A percentile compares a stretch with the other conserved stretches of the same genome.
phyloP scores from a whole-genome alignment of 306 rosid species.

The Prunus fruticosa region DNA sequence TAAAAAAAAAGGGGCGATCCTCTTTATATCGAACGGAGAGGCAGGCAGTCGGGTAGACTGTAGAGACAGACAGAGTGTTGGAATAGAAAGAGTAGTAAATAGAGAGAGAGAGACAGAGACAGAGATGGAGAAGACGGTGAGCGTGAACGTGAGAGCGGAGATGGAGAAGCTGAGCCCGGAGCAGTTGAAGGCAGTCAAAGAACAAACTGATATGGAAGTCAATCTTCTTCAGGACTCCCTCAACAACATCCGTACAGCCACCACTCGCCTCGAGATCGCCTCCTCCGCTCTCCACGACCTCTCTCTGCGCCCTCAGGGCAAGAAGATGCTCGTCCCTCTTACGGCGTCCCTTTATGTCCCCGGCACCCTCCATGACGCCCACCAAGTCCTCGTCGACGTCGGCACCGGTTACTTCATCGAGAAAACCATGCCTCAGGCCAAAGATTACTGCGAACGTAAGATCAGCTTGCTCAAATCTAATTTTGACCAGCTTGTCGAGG shows the following conservation, averaged over 20 bases:
- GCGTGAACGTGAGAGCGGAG: conserved; percentile 15
- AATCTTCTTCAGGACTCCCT: conserved; percentile 87
- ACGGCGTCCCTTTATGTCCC: conserved; percentile 94
- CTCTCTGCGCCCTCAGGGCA: conserved; percentile 70
- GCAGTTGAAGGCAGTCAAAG: conserved; percentile 76
- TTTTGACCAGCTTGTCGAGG: conserved; percentile 94
- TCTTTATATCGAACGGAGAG: not conserved
- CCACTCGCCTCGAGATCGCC: conserved; percentile 80
- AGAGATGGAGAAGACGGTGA: conserved; percentile 21
- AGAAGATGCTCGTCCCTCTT: conserved; percentile 82
- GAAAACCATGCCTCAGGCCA: conserved; percentile 86
- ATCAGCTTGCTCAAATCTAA: conserved; percentile 82
- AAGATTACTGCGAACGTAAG: conserved; percentile 87
- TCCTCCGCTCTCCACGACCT: conserved; percentile 79
- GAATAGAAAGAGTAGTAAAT: not conserved
- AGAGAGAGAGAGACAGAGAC: not conserved
- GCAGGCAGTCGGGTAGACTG: not conserved
- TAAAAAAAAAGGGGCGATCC: not conserved
- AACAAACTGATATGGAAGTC: conserved; percentile 77
- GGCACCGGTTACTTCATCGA: conserved; percentile 96
- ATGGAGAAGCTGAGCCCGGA: conserved; percentile 85
- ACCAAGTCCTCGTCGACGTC: conserved; percentile 73
- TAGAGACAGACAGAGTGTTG: not conserved
- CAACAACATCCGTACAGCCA: conserved; percentile 83
- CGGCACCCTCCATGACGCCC: conserved; percentile 70